phyloP scores from a whole-genome alignment of 2,329 filamentous ascomycete genomes.

The Trichoderma lentiforme region DNA sequence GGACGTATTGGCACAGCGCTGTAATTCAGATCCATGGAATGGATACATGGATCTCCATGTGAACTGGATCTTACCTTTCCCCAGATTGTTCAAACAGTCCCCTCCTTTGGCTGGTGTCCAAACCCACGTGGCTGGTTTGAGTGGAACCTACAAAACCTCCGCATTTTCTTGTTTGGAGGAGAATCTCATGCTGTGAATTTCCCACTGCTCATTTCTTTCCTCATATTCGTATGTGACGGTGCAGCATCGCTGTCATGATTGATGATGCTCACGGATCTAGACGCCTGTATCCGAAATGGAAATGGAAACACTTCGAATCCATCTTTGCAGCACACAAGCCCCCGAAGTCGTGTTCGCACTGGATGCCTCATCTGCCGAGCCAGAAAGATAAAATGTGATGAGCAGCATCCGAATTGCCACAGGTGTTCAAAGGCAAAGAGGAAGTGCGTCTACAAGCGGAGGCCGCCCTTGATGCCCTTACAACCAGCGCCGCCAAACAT shows the following conservation, averaged over 20 bases:
- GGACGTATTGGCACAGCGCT: too few relatives aligned
- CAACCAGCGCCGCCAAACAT: background rate
- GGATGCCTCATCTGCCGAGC: background rate
- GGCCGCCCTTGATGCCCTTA: background rate
- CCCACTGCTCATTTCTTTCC: background rate
- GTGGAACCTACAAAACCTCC: background rate
- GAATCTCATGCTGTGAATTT: background rate
- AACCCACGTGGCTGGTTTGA: background rate
- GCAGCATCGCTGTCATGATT: background rate
- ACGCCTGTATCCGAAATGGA: background rate
- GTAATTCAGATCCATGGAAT: too few relatives aligned
- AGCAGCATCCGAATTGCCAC: background rate
- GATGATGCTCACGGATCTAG: background rate
- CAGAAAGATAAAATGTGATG: background rate
- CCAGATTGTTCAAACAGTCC: background rate
- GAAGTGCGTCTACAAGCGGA: background rate
- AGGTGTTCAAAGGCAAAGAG: background rate
- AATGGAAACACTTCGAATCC: background rate
- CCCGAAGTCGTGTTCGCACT: background rate
- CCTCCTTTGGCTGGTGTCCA: background rate
- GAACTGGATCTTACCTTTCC: background rate
- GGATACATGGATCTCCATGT: background rate
- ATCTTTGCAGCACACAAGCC: background rate
- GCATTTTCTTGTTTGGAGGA: background rate
- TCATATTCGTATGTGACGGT: background rate